Percentiles rank a stretch among this genome's conserved stretches.
Evolutionary conservation across 2,329 filamentous ascomycete genomes (phyloP).

Genomic region (Chaetomium sp.): DNA sequence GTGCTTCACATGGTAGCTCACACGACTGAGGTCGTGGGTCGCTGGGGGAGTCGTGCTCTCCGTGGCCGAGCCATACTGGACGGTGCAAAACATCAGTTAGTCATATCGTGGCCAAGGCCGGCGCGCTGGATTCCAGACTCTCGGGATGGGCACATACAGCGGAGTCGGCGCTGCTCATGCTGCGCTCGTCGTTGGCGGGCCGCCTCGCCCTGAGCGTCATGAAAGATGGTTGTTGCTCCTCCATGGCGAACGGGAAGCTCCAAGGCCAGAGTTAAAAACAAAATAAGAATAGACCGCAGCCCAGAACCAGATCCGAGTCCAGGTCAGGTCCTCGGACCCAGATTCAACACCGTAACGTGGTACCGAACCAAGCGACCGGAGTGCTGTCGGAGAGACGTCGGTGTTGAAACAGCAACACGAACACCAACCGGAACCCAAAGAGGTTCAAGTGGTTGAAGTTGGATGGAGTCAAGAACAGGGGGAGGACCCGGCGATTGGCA

Average conservation of each 20-base stretch:
- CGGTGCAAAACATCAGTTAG: neutral
- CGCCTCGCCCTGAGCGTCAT: constrained; percentile 47
- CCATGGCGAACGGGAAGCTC: constrained; percentile 31
- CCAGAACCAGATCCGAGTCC: neutral
- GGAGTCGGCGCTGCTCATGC: constrained; percentile 42
- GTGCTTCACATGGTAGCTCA: constrained; percentile 52
- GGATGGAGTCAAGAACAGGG: neutral
- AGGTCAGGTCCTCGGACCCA: neutral
- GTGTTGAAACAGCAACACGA: neutral
- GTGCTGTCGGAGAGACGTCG: constrained; percentile 1
- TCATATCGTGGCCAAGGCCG: neutral
- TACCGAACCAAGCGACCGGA: neutral
- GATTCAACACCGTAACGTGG: neutral
- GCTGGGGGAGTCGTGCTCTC: constrained; percentile 34
- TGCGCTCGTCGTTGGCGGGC: constrained; percentile 37
- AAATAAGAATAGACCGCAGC: neutral
- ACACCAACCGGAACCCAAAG: too few relatives aligned
- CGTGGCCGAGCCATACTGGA: constrained; percentile 39
- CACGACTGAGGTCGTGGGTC: constrained; percentile 52
- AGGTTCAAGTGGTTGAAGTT: neutral
- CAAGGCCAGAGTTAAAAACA: constrained; percentile 2
- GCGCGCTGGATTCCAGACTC: neutral
- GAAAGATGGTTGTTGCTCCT: constrained; percentile 39
- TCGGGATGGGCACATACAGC: constrained; percentile 37
- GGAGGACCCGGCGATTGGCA: neutral